Evolutionary conservation across 2,329 filamentous ascomycete genomes (phyloP).

Genomic region (Purpureocillium lavendulum): DNA sequence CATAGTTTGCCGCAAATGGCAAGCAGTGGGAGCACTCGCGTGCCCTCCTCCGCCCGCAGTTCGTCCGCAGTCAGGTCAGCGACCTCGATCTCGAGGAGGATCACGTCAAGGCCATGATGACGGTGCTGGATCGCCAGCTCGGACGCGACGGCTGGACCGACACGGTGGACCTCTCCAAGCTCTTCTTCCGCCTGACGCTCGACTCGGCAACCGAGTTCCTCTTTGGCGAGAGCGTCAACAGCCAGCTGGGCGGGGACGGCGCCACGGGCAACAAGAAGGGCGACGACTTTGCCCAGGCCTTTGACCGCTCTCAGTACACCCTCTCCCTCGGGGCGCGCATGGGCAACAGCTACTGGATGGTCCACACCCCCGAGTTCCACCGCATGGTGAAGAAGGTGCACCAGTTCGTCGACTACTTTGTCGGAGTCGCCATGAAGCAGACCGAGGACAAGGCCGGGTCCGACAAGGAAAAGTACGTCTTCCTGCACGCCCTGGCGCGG

Average conservation of each 20-base stretch:
- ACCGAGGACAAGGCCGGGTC: slow-evolving; percentile 7
- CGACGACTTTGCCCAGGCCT: slow-evolving; percentile 22
- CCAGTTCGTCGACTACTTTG: slow-evolving; percentile 60
- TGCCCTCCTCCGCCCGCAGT: slow-evolving; percentile 30
- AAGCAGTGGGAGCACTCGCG: slow-evolving; percentile 27
- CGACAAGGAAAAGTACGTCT: slow-evolving; percentile 17
- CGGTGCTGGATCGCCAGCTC: slow-evolving; percentile 11
- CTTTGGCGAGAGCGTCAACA: slow-evolving; percentile 47
- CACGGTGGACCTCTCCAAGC: slow-evolving; percentile 32
- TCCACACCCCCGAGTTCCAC: slow-evolving; percentile 47
- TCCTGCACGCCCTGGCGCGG: slow-evolving; percentile 20
- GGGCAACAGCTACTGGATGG: slow-evolving; percentile 34
- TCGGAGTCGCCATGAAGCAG: slow-evolving; percentile 43
- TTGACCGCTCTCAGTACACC: slow-evolving; percentile 29
- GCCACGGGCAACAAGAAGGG: slow-evolving; percentile 15
- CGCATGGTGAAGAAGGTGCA: slow-evolving; percentile 59
- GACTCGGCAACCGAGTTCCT: slow-evolving; percentile 47
- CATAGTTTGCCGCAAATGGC: slow-evolving; percentile 24
- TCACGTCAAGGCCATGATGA: slow-evolving; percentile 23
- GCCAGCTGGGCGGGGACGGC: slow-evolving; percentile 23
- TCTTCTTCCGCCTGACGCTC: slow-evolving; percentile 41
- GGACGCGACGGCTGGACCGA: slow-evolving; percentile 24
- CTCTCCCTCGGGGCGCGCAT: slow-evolving; percentile 43
- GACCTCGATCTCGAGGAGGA: slow-evolving; percentile 32
- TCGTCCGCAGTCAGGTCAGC: slow-evolving; percentile 32